Evolutionary conservation across 164 flowering plant species (phyloP).

Genomic region (Akebia trifoliata): DNA sequence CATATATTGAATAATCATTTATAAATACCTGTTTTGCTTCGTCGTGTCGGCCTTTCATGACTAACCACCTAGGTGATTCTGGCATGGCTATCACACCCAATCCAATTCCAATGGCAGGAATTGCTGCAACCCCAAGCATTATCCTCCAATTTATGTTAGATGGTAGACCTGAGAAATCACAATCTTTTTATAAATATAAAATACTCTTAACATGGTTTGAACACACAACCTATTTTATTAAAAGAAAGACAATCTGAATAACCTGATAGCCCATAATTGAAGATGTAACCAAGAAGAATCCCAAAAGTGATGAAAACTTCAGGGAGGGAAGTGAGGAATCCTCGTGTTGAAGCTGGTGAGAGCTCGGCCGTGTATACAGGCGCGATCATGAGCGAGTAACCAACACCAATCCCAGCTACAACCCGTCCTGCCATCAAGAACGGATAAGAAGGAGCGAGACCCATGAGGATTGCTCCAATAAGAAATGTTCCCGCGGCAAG

Average conservation of each 20-base stretch:
- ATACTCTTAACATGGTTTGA: no score
- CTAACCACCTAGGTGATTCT: constrained; percentile 89
- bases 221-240: no score
- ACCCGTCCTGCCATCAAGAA: constrained; percentile 60
- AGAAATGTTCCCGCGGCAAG: constrained; percentile 61
- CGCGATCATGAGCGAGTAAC: constrained; percentile 77
- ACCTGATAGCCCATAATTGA: constrained; percentile 47
- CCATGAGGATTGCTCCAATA: constrained; percentile 73
- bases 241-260: no score
- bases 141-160: constrained; percentile 55
- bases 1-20: no score
- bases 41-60: constrained; percentile 42
- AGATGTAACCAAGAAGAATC: constrained; percentile 60
- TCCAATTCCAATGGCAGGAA: constrained; percentile 53
- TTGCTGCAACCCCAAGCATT: constrained; percentile 66
- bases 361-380: constrained; percentile 81
- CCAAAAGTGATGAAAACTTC: constrained; percentile 76
- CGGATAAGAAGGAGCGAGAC: constrained; percentile 54
- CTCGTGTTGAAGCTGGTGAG: constrained; percentile 64
- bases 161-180: constrained; percentile 48
- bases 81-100: constrained; percentile 62
- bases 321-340: constrained; percentile 72
- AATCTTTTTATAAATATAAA: no score
- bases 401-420: constrained; percentile 81
- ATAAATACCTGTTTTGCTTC: constrained; percentile 56